phyloP scores from a whole-genome alignment of 345 rosid genomes.

The Rubroshorea leprosula region DNA sequence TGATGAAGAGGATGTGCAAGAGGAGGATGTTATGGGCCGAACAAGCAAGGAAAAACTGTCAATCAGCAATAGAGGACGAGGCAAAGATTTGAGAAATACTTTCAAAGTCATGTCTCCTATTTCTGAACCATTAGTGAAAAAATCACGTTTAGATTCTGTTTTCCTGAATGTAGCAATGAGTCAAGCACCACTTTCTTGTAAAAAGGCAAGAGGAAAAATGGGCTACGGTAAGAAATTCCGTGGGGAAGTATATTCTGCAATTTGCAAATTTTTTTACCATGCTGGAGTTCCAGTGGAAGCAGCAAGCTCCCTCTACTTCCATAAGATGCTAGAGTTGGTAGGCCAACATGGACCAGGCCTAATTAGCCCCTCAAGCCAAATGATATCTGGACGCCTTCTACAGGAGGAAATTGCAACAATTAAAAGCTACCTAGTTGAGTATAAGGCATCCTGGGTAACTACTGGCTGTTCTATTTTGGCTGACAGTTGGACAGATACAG shows the following conservation, averaged over 20 bases:
- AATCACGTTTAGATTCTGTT: conserved; percentile 36
- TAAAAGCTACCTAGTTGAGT: conserved; percentile 32
- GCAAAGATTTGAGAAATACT: conserved; percentile 19
- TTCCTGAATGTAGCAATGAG: conserved; percentile 25
- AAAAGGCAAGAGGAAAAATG: conserved; percentile 23
- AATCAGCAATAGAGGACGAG: conserved; percentile 20
- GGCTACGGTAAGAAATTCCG: conserved; percentile 32
- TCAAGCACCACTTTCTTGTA: conserved; percentile 22
- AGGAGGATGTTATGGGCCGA: conserved; percentile 20
- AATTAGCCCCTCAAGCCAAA: conserved; percentile 34
- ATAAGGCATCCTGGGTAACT: conserved; percentile 42
- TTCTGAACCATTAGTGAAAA: conserved; percentile 27
- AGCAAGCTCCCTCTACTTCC: conserved; percentile 52
- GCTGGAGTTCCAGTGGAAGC: conserved; percentile 54
- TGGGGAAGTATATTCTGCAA: conserved; percentile 47
- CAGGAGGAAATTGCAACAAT: conserved; percentile 43
- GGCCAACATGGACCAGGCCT: conserved; percentile 50
- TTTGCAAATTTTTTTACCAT: conserved; percentile 53
- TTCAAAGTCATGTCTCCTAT: conserved; percentile 16
- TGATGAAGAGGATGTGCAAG: conserved; percentile 21
- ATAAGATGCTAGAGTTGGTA: conserved; percentile 54
- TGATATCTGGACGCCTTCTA: conserved; percentile 43
- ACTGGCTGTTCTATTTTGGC: conserved; percentile 59
- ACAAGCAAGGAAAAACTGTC: conserved; percentile 15
- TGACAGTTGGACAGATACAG: conserved; percentile 35